A percentile compares a stretch with the other conserved stretches of the same genome.
These are phyloP conservation scores for Blastobotrys aristatus DNA, from an alignment of 1,139 yeast species.

Conservation along the genomic window DNA sequence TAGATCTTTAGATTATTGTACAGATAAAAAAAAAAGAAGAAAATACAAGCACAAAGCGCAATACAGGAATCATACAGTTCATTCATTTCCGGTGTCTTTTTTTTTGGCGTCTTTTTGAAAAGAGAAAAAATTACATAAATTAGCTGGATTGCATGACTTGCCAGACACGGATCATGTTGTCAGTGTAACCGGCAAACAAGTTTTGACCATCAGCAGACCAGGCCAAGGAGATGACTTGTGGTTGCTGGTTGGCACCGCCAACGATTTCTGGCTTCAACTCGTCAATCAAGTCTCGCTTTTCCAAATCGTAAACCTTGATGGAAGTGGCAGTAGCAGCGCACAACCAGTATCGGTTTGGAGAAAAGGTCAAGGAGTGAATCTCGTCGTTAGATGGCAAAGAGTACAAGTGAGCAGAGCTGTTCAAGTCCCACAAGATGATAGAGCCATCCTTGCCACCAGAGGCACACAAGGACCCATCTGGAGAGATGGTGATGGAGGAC, in stretches of 20 bases:
- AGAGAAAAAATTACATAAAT: conserved; percentile 15
- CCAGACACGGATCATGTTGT: conserved; percentile 99
- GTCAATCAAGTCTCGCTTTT: conserved; percentile 92
- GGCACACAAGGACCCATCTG: conserved; percentile 99
- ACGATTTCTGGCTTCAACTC: conserved; percentile 98
- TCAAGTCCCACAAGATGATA: conserved; percentile 98
- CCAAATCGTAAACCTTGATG: conserved; percentile 97
- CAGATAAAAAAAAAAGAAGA: background rate
- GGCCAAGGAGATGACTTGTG: conserved; percentile 96
- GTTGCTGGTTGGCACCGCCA: conserved; percentile 81
- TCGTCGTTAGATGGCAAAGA: conserved; percentile 94
- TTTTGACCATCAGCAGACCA: conserved; percentile 99
- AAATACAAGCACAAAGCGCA: no score
- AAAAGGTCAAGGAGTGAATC: conserved; percentile 97
- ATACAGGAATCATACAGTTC: no score
- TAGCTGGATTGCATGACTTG: conserved; percentile 94
- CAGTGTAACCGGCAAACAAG: conserved; percentile 99
- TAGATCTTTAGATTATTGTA: background rate
- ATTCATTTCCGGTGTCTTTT: background rate
- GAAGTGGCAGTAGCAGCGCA: conserved; percentile 99
- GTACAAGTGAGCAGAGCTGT: conserved; percentile 84
- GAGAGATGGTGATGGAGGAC: conserved; percentile 95
- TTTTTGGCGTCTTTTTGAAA: background rate
- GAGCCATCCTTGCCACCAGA: conserved; percentile 99
- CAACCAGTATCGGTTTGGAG: conserved; percentile 99